Percentiles rank a stretch among this genome's conserved stretches.
Evolutionary conservation across 371 early-diverging fungal genomes (phyloP).

Genomic region (Mucor lusitanicus): DNA sequence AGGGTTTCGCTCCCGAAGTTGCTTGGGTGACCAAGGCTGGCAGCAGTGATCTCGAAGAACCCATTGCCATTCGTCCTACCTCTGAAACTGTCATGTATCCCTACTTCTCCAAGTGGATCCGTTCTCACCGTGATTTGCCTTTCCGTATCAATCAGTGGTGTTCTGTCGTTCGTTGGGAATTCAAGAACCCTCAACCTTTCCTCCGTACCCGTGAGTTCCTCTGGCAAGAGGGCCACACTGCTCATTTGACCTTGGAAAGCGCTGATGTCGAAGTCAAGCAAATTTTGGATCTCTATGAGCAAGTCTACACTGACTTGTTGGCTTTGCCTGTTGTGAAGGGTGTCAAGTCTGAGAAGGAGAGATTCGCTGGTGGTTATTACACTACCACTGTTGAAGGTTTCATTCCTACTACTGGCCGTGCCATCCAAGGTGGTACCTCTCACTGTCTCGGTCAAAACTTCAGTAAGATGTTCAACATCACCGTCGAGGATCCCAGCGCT

Average conservation of each 20-base stretch:
- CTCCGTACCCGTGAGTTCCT: constrained; percentile 99
- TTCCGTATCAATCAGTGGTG: constrained; percentile 99
- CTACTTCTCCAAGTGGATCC: constrained; percentile 98
- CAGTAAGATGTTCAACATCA: constrained; percentile 94
- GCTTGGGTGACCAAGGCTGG: constrained; percentile 99
- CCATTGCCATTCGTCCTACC: constrained; percentile 99
- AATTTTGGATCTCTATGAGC: constrained; percentile 95
- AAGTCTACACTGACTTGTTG: constrained; percentile 96
- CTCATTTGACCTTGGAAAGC: constrained; percentile 90
- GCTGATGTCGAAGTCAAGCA: constrained; percentile 93
- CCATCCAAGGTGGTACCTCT: constrained; percentile 99
- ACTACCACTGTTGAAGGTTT: constrained; percentile 99
- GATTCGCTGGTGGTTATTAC: constrained; percentile 99
- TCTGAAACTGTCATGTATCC: constrained; percentile 99
- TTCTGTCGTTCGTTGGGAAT: constrained; percentile 99
- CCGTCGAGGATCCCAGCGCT: constrained; percentile 49
- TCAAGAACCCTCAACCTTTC: constrained; percentile 99
- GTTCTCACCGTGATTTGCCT: constrained; percentile 98
- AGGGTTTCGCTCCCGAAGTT: constrained; percentile 99
- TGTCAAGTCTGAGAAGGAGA: constrained; percentile 99
- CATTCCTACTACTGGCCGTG: constrained; percentile 98
- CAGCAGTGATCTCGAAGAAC: constrained; percentile 90
- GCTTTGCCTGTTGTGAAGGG: constrained; percentile 99
- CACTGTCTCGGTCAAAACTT: constrained; percentile 99
- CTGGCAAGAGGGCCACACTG: constrained; percentile 99